These are phyloP conservation scores for Sugiyamaella xylanicola DNA, from an alignment of 1,139 yeast species.

Conservation along the genomic window DNA sequence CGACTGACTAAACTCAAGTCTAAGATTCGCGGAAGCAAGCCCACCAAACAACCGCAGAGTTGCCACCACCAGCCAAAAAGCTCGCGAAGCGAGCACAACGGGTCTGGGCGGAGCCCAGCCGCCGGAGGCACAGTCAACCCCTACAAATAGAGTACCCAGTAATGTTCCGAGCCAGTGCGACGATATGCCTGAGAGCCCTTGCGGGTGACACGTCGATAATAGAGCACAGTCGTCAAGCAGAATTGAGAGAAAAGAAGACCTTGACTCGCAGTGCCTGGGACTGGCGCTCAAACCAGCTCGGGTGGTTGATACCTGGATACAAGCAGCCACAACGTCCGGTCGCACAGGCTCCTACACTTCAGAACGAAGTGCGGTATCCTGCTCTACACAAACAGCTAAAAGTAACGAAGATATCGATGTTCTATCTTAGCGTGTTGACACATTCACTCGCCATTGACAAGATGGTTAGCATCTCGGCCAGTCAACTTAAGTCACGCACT, in stretches of 20 bases:
- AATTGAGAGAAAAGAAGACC: conserved; percentile 5
- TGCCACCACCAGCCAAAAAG: background rate
- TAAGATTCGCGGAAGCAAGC: no score
- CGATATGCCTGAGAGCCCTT: background rate
- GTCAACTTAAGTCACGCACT: conserved; percentile 24
- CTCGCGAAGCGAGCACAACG: background rate
- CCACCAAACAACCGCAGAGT: no score
- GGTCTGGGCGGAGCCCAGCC: conserved; percentile 7
- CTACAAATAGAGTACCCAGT: background rate
- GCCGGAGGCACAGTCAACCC: background rate
- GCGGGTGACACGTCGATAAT: background rate
- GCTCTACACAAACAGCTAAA: conserved; percentile 1
- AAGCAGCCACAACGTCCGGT: background rate
- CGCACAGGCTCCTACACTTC: background rate
- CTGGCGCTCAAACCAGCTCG: background rate
- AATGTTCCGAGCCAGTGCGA: background rate
- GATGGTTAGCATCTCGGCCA: conserved; percentile 6
- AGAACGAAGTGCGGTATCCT: conserved; percentile 3
- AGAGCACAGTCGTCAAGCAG: no score
- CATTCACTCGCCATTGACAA: conserved; percentile 20
- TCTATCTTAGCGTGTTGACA: conserved; percentile 24
- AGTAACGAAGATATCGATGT: conserved; percentile 3
- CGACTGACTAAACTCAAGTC: no score
- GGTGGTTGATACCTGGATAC: background rate
- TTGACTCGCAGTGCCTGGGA: background rate